Conservation (phyloP, 1,139 yeast species). For the Geotrichum cucujoidarum region DNA sequence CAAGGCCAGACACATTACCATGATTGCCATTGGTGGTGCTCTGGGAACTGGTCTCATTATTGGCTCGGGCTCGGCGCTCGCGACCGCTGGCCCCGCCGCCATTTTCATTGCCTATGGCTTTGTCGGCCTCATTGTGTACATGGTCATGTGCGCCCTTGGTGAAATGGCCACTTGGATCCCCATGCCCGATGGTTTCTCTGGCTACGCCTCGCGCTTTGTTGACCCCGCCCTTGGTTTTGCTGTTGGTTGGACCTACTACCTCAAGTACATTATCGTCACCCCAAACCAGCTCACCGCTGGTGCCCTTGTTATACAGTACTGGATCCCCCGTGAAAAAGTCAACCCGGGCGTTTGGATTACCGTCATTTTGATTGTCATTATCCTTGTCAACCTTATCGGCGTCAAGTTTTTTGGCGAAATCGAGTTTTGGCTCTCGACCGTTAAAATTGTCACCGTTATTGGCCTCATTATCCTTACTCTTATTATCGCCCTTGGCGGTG, state of each 20-base stretch:
- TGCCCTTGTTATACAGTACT: conserved; percentile 55
- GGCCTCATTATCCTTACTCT: conserved; percentile 68
- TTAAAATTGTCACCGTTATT: conserved; percentile 64
- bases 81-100: conserved; percentile 66
- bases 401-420: conserved; percentile 62
- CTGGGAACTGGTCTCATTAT: conserved; percentile 65
- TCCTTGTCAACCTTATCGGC: conserved; percentile 53
- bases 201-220: conserved; percentile 61
- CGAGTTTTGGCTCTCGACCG: conserved; percentile 63
- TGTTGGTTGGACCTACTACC: conserved; percentile 62
- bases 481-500: conserved; percentile 70
- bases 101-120: conserved; percentile 55
- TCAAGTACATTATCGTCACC: conserved; percentile 59
- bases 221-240: conserved; percentile 73
- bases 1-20: conserved; percentile 66
- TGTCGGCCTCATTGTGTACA: conserved; percentile 59
- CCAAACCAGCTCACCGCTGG: conserved; percentile 58
- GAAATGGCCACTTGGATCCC: conserved; percentile 74
- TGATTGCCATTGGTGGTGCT: conserved; percentile 62
- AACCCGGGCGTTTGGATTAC: conserved; percentile 68
- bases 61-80: conserved; percentile 65
- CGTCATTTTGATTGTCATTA: conserved; percentile 55
- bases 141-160: conserved; percentile 68
- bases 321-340: conserved; percentile 49
- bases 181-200: conserved; percentile 63